Evolutionary conservation across 192 early-diverging fungal genomes (phyloP).

Genomic region (Phlyctochytrium planicorne): DNA sequence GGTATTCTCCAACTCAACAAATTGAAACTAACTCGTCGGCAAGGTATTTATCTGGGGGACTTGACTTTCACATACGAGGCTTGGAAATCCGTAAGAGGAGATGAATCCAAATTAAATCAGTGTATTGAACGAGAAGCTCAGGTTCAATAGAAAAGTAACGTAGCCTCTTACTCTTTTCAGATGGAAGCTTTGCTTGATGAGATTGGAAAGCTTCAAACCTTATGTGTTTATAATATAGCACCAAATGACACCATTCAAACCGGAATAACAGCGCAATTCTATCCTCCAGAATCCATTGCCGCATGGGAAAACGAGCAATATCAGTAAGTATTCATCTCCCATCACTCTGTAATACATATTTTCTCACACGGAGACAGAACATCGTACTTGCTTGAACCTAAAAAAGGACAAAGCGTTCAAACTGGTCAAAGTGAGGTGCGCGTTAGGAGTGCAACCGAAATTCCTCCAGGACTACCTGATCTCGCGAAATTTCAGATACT

Average conservation of each 20-base stretch:
- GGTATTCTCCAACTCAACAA: conserved; percentile 22
- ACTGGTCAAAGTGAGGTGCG: background rate
- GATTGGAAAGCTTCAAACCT: conserved; percentile 25
- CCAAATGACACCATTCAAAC: background rate
- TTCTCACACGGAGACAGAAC: background rate
- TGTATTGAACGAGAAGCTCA: conserved; percentile 32
- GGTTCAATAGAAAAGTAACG: conserved; percentile 7
- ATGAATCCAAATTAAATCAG: conserved; percentile 26
- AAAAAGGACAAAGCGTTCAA: background rate
- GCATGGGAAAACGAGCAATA: background rate
- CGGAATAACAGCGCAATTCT: background rate
- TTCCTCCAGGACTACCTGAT: too few relatives aligned
- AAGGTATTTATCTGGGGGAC: conserved; percentile 41
- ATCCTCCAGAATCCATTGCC: background rate
- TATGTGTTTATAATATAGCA: background rate
- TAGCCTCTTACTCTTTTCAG: conserved; percentile 10
- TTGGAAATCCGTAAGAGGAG: conserved; percentile 38
- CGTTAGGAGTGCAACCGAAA: background rate
- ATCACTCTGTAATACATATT: background rate
- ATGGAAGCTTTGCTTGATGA: conserved; percentile 36
- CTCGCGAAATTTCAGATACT: background rate
- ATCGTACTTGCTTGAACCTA: background rate
- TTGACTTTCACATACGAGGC: conserved; percentile 43
- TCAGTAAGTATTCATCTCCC: background rate
- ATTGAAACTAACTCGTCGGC: conserved; percentile 3